A percentile compares a stretch with the other conserved stretches of the same genome.
phyloP scores from a whole-genome alignment of 352 stramenopile species.

The Globisporangium barbulae region DNA sequence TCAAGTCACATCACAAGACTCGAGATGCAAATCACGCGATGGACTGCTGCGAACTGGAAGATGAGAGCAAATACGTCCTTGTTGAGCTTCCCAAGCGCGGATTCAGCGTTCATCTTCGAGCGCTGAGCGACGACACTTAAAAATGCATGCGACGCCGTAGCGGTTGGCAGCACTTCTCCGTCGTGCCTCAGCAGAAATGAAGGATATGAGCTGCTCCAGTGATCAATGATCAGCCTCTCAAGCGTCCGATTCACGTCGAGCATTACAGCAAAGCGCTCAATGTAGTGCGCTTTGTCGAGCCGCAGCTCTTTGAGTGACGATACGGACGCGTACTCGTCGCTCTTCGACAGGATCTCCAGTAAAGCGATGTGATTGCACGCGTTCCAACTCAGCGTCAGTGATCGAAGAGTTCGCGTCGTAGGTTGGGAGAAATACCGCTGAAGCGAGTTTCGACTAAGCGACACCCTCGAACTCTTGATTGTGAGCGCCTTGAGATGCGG shows the following conservation, averaged over 20 bases:
- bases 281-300: neutral
- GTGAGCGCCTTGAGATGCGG: conserved; percentile 5
- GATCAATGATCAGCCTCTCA: neutral
- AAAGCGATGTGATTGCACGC: conserved; percentile 4
- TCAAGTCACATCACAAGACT: neutral
- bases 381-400: conserved; percentile 9
- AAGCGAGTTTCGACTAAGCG: neutral
- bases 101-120: neutral
- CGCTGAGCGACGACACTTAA: neutral
- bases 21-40: neutral
- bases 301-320: conserved; percentile 3
- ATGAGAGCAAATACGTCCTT: neutral
- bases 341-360: conserved; percentile 2
- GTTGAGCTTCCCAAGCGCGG: neutral
- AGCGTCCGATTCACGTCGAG: neutral
- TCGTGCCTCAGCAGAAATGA: neutral
- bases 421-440: conserved; percentile 3
- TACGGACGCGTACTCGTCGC: neutral
- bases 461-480: conserved; percentile 5
- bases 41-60: neutral
- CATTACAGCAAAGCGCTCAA: neutral
- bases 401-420: neutral
- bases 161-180: neutral
- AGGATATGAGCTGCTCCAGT: neutral
- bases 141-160: neutral